Evolutionary conservation across 2,329 filamentous ascomycete species (phyloP), one percentile per base, ranked within the genome.

Genomic region (Scedosporium aurantiacum): DNA sequence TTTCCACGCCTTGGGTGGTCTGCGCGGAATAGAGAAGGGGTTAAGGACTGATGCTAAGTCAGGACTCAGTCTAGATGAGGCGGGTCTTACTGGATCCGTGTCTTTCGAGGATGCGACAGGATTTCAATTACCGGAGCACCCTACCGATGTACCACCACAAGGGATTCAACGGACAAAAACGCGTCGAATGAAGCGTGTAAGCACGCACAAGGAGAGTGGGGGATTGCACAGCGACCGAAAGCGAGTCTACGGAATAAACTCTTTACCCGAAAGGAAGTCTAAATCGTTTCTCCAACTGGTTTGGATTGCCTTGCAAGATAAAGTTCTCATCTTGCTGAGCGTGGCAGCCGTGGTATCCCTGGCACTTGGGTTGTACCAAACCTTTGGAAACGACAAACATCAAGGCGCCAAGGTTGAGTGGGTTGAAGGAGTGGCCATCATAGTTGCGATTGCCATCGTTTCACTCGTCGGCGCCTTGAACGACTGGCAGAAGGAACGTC

Each of bases 1-100:
- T 4, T 91, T 92, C 64, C 84, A 88, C 67, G 88, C 88, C 6
- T 73, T 93, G 1, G 90, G 90, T 61, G 89, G 90, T 57, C 70
- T 93, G 5, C 76, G 75, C 8, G 90, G 90, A 1, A 70, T 94
- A 23, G 88, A 90, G 68, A 89, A 85, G 68, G 90, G 89, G 1
- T 70, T 94, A 7, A 78, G 85, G 62, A 86, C 88, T 1, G 78
- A 91, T 68, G 73, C 83, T 37, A 78, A 77, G 56, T 75, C 81
- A 60, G 90, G 90, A 10, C 74, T 94, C 25, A 88, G 87, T 65
- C 67, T 84, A 18, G 89, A 93, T 65, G 90, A 93, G 72, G 77
- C 78, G 21, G 70, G 73, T 5, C 68, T 91, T 52, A 80, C 88
- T 56, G 85, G 85, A 18, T 71, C 76, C 0, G 78, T 93, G 1